Percentiles rank a stretch among this genome's conserved stretches.
phyloP scores from a whole-genome alignment of 2,329 filamentous ascomycete genomes.

The Blastomyces silverae region DNA sequence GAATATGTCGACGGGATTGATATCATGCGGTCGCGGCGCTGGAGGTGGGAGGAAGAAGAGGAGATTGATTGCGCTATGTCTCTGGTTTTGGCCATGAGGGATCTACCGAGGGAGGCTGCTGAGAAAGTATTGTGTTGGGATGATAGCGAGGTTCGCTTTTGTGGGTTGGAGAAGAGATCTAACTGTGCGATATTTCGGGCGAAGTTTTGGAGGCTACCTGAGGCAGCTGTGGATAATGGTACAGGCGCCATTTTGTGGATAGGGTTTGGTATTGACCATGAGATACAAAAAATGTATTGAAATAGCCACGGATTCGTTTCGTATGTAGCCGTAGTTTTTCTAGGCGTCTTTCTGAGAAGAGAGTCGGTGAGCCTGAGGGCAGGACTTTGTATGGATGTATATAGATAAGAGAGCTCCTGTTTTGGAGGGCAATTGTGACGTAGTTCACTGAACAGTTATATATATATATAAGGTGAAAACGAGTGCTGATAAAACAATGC shows the following conservation, averaged over 20 bases:
- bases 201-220: not conserved
- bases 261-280: not conserved
- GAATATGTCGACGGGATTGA: constrained; percentile 58
- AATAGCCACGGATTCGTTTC: not conserved
- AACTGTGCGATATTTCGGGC: not conserved
- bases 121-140: not conserved
- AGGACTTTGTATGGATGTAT: not conserved
- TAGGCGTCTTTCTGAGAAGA: not conserved
- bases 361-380: not conserved
- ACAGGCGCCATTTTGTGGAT: not conserved
- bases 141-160: not conserved
- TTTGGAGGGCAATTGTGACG: not conserved
- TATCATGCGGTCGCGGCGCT: constrained; percentile 29
- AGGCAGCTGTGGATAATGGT: not conserved
- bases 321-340: not conserved
- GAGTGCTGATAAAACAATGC: not conserved
- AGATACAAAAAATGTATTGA: not conserved
- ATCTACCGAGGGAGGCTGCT: not conserved
- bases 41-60: not conserved
- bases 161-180: not conserved
- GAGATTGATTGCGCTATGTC: not conserved
- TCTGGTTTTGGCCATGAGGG: not conserved
- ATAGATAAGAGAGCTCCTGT: not conserved
- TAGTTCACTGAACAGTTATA: not conserved
- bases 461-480: not conserved